A percentile compares a stretch with the other conserved stretches of the same genome.
phyloP scores from a whole-genome alignment of 768 basidiomycete genomes.

The Psilocybe tampanensis region DNA sequence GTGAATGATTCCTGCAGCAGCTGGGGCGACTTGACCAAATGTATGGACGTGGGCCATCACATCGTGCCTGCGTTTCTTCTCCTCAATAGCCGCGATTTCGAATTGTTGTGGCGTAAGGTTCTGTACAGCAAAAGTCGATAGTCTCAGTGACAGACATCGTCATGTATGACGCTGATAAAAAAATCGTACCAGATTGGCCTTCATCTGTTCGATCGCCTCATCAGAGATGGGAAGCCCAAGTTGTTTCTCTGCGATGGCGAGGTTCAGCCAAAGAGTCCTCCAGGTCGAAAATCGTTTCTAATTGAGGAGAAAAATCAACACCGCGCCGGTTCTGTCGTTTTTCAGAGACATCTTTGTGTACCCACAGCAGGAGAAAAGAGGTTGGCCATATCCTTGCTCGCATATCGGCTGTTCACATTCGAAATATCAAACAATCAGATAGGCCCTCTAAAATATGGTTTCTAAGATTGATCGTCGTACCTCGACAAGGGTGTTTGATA shows the following conservation, averaged over 20 bases:
- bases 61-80: conserved; percentile 97
- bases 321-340: neutral
- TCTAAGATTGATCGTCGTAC: conserved; percentile 38
- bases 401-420: conserved; percentile 77
- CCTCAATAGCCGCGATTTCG: conserved; percentile 87
- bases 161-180: neutral
- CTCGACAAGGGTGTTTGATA: conserved; percentile 86
- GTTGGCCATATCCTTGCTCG: conserved; percentile 97
- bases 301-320: neutral
- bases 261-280: conserved; percentile 94
- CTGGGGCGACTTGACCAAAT: conserved; percentile 90
- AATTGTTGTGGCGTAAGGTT: conserved; percentile 88
- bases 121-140: conserved; percentile 36
- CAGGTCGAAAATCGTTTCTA: conserved; percentile 96
- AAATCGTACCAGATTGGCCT: conserved; percentile 72
- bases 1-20: conserved; percentile 95
- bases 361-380: conserved; percentile 92
- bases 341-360: conserved; percentile 13
- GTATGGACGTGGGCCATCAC: conserved; percentile 99
- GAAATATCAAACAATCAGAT: neutral
- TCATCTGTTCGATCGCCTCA: conserved; percentile 93
- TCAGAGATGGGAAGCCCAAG: conserved; percentile 90
- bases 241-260: conserved; percentile 95
- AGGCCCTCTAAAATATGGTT: neutral
- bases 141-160: neutral